Percentiles rank a stretch among this genome's conserved stretches.
Conservation (phyloP, 495 filamentous ascomycete species). For the Aspergillus haitiensis region DNA sequence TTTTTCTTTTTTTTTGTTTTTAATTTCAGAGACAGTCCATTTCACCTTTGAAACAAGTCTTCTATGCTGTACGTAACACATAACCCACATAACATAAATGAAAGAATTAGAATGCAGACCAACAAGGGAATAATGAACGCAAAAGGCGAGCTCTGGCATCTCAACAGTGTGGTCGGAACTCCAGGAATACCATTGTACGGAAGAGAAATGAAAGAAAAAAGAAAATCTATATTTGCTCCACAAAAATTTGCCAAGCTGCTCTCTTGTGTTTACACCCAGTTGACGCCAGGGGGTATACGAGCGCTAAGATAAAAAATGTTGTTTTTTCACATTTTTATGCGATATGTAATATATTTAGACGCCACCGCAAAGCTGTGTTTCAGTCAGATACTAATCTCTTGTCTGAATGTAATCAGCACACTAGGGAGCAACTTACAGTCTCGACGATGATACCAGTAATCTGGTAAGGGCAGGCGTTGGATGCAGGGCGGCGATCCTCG, state of each 20-base stretch:
- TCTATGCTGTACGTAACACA: constrained; percentile 38
- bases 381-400: background rate
- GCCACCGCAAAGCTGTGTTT: constrained; percentile 43
- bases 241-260: constrained; percentile 42
- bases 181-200: constrained; percentile 21
- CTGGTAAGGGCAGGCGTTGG: constrained; percentile 95
- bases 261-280: constrained; percentile 43
- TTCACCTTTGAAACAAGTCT: constrained; percentile 21
- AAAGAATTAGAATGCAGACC: constrained; percentile 29
- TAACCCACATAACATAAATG: constrained; percentile 28
- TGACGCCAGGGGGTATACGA: constrained; percentile 52
- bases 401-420: background rate
- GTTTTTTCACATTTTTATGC: constrained; percentile 29
- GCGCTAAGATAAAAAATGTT: constrained; percentile 43
- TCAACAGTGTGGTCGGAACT: constrained; percentile 15
- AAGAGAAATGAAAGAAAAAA: constrained; percentile 26
- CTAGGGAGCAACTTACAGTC: constrained; percentile 46
- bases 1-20: no score
- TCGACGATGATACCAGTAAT: constrained; percentile 92
- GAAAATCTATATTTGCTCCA: constrained; percentile 41
- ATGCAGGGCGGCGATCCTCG: constrained; percentile 92
- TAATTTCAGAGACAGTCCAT: constrained; percentile 13
- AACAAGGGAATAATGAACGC: constrained; percentile 27
- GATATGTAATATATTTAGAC: constrained; percentile 32
- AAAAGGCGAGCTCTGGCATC: constrained; percentile 30